Base-by-base conservation (phyloP, 108 stramenopile genomes). In the Licmophora abbreviata region DNA sequence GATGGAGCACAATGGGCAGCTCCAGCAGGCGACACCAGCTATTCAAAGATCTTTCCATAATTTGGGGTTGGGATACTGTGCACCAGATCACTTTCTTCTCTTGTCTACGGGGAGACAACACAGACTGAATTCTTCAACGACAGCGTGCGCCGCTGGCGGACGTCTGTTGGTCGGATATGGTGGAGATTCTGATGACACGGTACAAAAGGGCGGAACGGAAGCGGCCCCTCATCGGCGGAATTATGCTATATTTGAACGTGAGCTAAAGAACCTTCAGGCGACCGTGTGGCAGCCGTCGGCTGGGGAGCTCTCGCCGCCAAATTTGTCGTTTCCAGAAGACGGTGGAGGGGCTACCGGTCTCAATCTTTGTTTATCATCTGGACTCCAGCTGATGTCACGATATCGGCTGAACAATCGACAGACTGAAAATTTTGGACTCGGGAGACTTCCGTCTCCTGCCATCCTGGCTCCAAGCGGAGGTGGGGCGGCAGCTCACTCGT, bases 351-450 rank as follows among this genome's bases (percentile, higher is more conserved):
- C 72, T 11, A 51, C 57, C 8, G 86, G 86, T 11, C 46, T 88
- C 23, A 88, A 81, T 54, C 49, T 64, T 15, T 81, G 78, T 8
- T 45, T 88, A 17, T 88, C 86, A 26, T 58, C 74, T 28, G 86
- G 86, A 7, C 48, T 88, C 21, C 74, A 74, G 50, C 67, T 88
- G 38, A 22, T 88, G 26, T 83, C 81, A 29, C 69, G 86, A 24
- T 83, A 88, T 63, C 69, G 86, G 37, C 48, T 88, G 5, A 61
- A 63, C 8, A 68, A 60, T 40, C 71, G 79, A 30, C 48, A 52
- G 12, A 83, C 80, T 8, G 86, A 88, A 51, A 78, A 88, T 60
- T 88, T 72, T 58, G 86, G 79, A 1, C 73, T 83, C 77, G 86
- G 86, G 23, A 47, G 86, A 11, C 40, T 88, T 20, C 81, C 86